Evolutionary conservation across 2,329 filamentous ascomycete genomes (phyloP).

Genomic region (Scedosporium dehoogii): DNA sequence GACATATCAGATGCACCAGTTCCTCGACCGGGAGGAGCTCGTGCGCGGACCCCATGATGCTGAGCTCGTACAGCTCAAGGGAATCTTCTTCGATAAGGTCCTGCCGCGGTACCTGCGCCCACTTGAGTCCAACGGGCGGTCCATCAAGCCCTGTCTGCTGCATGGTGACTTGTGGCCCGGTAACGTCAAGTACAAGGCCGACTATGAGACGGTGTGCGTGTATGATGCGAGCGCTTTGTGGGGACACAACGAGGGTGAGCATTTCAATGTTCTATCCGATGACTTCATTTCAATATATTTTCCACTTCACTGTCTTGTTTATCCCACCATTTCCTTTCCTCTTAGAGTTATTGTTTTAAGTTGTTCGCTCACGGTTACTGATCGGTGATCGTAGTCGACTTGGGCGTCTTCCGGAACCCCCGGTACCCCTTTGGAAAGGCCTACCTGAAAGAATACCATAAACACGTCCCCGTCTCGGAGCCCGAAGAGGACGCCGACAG

Average conservation of each 20-base stretch:
- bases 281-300: too few species aligned
- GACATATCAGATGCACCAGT: constrained; percentile 13
- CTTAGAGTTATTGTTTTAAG: too few species aligned
- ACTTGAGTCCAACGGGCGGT: constrained; percentile 15
- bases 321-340: too few species aligned
- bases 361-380: too few species aligned
- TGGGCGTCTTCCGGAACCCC: constrained; percentile 17
- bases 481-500: constrained; percentile 18
- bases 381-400: too few species aligned
- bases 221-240: constrained; percentile 15
- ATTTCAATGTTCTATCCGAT: neutral
- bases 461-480: constrained; percentile 16
- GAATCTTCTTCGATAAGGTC: constrained; percentile 13
- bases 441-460: constrained; percentile 17
- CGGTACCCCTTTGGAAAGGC: constrained; percentile 14
- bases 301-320: neutral
- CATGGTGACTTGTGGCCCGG: constrained; percentile 17
- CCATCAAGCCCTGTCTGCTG: constrained; percentile 14
- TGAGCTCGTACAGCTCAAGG: constrained; percentile 11
- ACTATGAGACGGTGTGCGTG: constrained; percentile 11
- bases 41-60: constrained; percentile 10
- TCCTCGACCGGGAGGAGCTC: constrained; percentile 13
- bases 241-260: constrained; percentile 17
- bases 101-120: constrained; percentile 15
- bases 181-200: constrained; percentile 13